Conservation (phyloP, 495 filamentous ascomycete genomes). For the Tuber borchii region DNA sequence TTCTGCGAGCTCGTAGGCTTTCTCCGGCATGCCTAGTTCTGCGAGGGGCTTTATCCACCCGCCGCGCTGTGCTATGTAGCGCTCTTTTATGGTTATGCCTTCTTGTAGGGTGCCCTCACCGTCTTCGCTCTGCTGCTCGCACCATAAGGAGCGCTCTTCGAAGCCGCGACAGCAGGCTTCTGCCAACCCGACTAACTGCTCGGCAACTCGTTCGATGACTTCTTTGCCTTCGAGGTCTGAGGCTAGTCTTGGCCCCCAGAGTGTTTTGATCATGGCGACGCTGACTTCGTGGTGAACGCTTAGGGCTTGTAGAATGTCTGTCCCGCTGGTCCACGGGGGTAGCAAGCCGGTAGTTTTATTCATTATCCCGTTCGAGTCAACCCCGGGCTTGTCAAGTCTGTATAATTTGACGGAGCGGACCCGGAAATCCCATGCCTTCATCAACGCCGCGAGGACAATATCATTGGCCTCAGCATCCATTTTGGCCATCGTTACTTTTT, state of each 20-base stretch:
- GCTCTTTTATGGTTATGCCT: slow-evolving; percentile 48
- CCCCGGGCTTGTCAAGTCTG: slow-evolving; percentile 52
- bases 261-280: slow-evolving; percentile 14
- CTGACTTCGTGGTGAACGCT: slow-evolving; percentile 32
- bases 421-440: slow-evolving; percentile 69
- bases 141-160: slow-evolving; percentile 59
- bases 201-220: slow-evolving; percentile 20
- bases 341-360: slow-evolving; percentile 31
- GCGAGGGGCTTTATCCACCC: slow-evolving; percentile 58
- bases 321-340: slow-evolving; percentile 38
- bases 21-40: slow-evolving; percentile 60
- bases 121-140: slow-evolving; percentile 44
- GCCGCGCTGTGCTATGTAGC: slow-evolving; percentile 52
- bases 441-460: slow-evolving; percentile 62
- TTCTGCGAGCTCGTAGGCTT: slow-evolving; percentile 67
- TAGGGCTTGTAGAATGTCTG: slow-evolving; percentile 31
- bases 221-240: slow-evolving; percentile 25
- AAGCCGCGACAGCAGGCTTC: slow-evolving; percentile 54
- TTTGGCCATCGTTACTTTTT: slow-evolving; percentile 28
- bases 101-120: slow-evolving; percentile 48
- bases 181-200: slow-evolving; percentile 35
- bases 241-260: slow-evolving; percentile 21
- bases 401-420: slow-evolving; percentile 59
- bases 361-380: slow-evolving; percentile 63
- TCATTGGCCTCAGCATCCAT: slow-evolving; percentile 61